Conservation (phyloP, 768 basidiomycete genomes). For the Leccinellum albellum region DNA sequence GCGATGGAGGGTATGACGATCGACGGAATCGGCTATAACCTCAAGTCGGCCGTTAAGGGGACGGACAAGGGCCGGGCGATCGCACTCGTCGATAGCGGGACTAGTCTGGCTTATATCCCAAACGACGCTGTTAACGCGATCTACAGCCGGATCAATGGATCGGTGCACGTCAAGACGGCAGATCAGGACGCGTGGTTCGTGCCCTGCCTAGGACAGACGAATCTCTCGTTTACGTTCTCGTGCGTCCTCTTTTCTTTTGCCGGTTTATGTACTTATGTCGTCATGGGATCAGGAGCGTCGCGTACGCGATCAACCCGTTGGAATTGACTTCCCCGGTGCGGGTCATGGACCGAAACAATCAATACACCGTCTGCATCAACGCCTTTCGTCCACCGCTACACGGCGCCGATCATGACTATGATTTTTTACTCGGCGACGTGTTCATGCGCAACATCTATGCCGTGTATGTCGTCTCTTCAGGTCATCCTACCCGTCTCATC, state of each 20-base stretch:
- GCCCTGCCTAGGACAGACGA: slow-evolving; percentile 28
- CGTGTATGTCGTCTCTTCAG: slow-evolving; percentile 27
- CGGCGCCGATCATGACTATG: slow-evolving; percentile 27
- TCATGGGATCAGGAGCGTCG: slow-evolving; percentile 23
- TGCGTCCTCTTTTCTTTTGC: background rate
- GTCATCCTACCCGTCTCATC: background rate
- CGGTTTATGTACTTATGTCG: background rate
- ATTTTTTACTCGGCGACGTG: slow-evolving; percentile 41
- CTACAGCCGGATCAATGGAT: slow-evolving; percentile 36
- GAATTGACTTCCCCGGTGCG: slow-evolving; percentile 35
- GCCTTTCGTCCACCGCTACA: slow-evolving; percentile 31
- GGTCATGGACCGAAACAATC: slow-evolving; percentile 25
- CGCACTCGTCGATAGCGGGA: slow-evolving; percentile 43
- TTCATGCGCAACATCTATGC: slow-evolving; percentile 47
- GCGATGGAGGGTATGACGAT: slow-evolving; percentile 37
- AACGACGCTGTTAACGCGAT: slow-evolving; percentile 33
- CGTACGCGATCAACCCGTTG: slow-evolving; percentile 42
- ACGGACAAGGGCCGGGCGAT: slow-evolving; percentile 32
- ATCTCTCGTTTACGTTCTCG: slow-evolving; percentile 25
- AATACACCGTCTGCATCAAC: slow-evolving; percentile 39
- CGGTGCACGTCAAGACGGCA: slow-evolving; percentile 31
- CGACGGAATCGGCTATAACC: slow-evolving; percentile 23
- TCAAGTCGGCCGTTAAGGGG: slow-evolving; percentile 31
- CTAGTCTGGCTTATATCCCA: slow-evolving; percentile 37
- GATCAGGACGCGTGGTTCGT: slow-evolving; percentile 37